Conservation (phyloP, 805 yeast species). For the Metschnikowia orientalis region DNA sequence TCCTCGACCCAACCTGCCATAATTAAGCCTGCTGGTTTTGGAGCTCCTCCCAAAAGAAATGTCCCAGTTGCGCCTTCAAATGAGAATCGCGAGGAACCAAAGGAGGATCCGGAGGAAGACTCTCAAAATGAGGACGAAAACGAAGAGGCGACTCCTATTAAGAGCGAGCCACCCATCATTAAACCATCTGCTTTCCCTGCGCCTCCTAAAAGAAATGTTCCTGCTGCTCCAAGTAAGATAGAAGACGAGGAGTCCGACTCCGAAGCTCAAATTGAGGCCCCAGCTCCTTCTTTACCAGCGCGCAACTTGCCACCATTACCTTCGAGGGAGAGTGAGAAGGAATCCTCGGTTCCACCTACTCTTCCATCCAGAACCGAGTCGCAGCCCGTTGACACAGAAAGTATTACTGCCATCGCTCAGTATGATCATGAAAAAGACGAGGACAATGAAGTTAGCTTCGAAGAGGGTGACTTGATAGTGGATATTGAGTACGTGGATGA, state of each 20-base stretch:
- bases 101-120: slow-evolving; percentile 13
- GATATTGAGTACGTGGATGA: slow-evolving; percentile 68
- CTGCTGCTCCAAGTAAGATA: slow-evolving; percentile 19
- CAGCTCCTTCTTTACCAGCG: slow-evolving; percentile 16
- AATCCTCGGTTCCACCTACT: background rate
- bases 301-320: slow-evolving; percentile 18
- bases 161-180: background rate
- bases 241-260: slow-evolving; percentile 8
- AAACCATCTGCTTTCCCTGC: slow-evolving; percentile 15
- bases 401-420: slow-evolving; percentile 63
- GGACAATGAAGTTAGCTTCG: slow-evolving; percentile 66
- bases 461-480: slow-evolving; percentile 62
- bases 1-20: slow-evolving; percentile 7
- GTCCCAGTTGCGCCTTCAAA: background rate
- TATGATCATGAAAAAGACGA: slow-evolving; percentile 77
- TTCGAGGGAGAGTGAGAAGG: slow-evolving; percentile 7
- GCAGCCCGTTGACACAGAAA: slow-evolving; percentile 8
- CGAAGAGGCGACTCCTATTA: background rate
- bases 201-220: slow-evolving; percentile 16
- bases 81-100: background rate
- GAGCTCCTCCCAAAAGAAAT: slow-evolving; percentile 1
- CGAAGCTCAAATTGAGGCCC: slow-evolving; percentile 2
- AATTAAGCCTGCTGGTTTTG: slow-evolving; percentile 6
- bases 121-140: slow-evolving; percentile 8
- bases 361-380: slow-evolving; percentile 1